These are phyloP conservation scores for Syzygium grande DNA, from an alignment of 345 rosid species.

Conservation along the genomic window DNA sequence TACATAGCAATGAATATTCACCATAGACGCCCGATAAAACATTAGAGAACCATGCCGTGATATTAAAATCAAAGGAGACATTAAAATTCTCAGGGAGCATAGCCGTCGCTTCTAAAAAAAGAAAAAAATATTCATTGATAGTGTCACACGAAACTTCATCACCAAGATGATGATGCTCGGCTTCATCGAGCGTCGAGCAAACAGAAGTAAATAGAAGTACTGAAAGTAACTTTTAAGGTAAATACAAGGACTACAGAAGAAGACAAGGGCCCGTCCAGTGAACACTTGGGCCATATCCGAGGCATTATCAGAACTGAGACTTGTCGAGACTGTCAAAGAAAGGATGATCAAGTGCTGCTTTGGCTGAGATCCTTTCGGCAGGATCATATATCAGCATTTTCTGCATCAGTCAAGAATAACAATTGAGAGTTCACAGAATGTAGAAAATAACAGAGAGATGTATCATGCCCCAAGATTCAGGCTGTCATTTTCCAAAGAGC, in stretches of 20 bases:
- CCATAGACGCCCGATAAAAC: not conserved
- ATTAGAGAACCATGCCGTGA: not conserved
- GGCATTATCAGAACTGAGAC: constrained; percentile 64
- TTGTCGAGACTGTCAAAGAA: constrained; percentile 86
- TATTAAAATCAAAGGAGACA: not conserved
- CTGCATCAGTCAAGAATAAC: constrained; percentile 31
- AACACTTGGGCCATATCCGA: not conserved
- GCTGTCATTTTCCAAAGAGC: not conserved
- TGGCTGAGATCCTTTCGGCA: constrained; percentile 81
- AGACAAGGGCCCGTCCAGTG: not conserved
- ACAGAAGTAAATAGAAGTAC: not conserved
- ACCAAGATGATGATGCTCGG: constrained; percentile 43
- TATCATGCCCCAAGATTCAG: not conserved
- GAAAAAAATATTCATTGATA: not conserved
- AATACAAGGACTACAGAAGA: not conserved
- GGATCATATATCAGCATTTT: constrained; percentile 78
- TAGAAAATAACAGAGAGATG: not conserved
- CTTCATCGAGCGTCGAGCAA: not conserved
- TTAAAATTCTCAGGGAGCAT: not conserved
- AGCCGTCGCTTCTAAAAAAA: not conserved
- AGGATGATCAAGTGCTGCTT: constrained; percentile 84
- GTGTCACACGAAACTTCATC: constrained; percentile 10
- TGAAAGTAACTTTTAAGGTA: not conserved
- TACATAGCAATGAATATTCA: not conserved
- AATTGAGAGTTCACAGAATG: not conserved